Evolutionary conservation across 306 rosid genomes (phyloP), one percentile per base, ranked within the genome.

Genomic region (Corylus heterophylla): DNA sequence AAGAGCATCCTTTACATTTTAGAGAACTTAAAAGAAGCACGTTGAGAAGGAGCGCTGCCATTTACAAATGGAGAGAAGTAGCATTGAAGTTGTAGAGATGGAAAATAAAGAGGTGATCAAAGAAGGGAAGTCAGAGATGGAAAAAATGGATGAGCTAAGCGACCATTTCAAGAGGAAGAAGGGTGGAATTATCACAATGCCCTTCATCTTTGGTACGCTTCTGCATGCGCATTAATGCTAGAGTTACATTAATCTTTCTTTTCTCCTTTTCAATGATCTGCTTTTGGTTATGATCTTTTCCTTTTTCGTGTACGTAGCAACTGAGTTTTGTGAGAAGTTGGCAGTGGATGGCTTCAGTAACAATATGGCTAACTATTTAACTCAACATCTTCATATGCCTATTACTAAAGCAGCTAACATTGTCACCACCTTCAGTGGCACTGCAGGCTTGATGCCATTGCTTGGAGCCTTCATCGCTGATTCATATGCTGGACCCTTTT

Each of bases 131-230:
- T 48, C 12, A 11, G 12, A 48, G 51, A 48, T 7, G 5, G 50
- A 47, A 11, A 48, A 48, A 9, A 48, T 0, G 51, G 51, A 48
- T 48, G 51, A 48, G 51, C 51, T 8, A 48, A 11, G 51, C 13
- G 12, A 48, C 13, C 12, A 11, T 11, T 2, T 49, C 14, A 49
- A 49, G 52, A 10, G 52, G 14, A 49, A 49, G 52, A 90, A 84
- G 64, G 99, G 98, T 75, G 99, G 99, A 61, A 79, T 90, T 20
- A 55, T 89, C 81, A 89, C 99, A 12, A 95, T 95, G 99, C 98
- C 99, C 73, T 95, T 95, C 88, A 93, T 95, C 81, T 93, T 95
- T 45, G 95, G 99, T 95, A 89, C 80, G 83, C 61, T 29, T 82
- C 48, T 49, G 52, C n/a, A 2, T 22, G 25, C 25, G 25, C 25